phyloP scores from a whole-genome alignment of 1,139 yeast genomes.

The Saccharomyces hybrid region DNA sequence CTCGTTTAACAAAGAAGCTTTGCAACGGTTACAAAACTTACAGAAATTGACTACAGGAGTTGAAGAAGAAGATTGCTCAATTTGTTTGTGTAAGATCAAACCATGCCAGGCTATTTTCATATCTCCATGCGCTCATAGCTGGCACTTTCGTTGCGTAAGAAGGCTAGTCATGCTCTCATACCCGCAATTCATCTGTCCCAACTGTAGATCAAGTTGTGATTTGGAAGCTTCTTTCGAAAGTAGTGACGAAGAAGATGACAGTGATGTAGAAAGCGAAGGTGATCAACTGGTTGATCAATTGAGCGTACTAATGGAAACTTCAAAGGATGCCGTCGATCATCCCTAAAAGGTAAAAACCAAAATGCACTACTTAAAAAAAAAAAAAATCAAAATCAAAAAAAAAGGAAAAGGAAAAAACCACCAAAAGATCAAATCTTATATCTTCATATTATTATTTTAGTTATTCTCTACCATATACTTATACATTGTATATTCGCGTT shows the following conservation, averaged over 20 bases:
- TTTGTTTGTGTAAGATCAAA: slow-evolving; percentile 71
- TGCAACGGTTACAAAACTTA: slow-evolving; percentile 53
- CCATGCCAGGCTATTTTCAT: slow-evolving; percentile 91
- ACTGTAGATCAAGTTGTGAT: slow-evolving; percentile 87
- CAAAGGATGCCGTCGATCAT: neutral
- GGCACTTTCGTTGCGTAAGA: slow-evolving; percentile 94
- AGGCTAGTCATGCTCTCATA: slow-evolving; percentile 78
- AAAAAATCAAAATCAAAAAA: neutral
- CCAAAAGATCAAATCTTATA: neutral
- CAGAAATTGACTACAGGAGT: slow-evolving; percentile 32
- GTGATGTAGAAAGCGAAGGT: slow-evolving; percentile 24
- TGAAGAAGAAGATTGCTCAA: slow-evolving; percentile 72
- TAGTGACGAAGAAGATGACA: slow-evolving; percentile 28
- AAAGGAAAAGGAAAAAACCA: neutral
- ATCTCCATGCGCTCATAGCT: slow-evolving; percentile 90
- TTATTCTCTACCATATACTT: neutral
- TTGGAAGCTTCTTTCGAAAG: slow-evolving; percentile 81
- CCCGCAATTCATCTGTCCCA: slow-evolving; percentile 93
- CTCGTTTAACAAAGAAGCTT: slow-evolving; percentile 71
- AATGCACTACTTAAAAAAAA: neutral
- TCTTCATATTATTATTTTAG: slow-evolving; percentile 1
- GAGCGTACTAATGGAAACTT: slow-evolving; percentile 11
- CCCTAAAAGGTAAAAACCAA: neutral
- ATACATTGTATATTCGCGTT: neutral
- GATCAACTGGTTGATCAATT: slow-evolving; percentile 15